phyloP scores from a whole-genome alignment of 495 filamentous ascomycete genomes.

The Neurospora sp. region DNA sequence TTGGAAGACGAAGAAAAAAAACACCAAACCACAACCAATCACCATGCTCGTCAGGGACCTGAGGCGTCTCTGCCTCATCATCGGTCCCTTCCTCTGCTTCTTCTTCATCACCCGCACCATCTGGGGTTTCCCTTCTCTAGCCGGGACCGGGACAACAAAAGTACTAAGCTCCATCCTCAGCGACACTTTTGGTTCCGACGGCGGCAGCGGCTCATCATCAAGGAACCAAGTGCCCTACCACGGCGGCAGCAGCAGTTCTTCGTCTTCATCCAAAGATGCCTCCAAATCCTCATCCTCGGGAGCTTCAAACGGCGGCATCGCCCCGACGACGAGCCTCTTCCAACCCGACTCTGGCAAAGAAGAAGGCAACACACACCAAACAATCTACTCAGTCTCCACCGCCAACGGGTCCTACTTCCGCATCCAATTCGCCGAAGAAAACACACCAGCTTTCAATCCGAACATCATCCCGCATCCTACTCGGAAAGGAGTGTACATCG shows the following conservation, averaged over 20 bases:
- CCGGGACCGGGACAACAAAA: background rate
- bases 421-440: constrained; percentile 26
- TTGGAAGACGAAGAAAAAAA: background rate
- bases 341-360: background rate
- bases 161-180: constrained; percentile 2
- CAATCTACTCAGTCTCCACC: constrained; percentile 35
- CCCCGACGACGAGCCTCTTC: background rate
- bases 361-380: constrained; percentile 13
- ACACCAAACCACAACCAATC: background rate
- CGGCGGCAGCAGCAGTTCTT: background rate
- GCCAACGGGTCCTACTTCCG: constrained; percentile 29
- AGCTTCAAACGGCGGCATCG: background rate
- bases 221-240: background rate
- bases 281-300: background rate
- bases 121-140: constrained; percentile 6
- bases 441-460: constrained; percentile 32
- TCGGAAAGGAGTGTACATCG: constrained; percentile 30
- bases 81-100: constrained; percentile 13
- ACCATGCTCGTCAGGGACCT: constrained; percentile 25
- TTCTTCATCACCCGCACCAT: constrained; percentile 15
- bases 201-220: background rate
- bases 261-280: background rate
- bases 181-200: background rate
- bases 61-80: constrained; percentile 19
- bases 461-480: constrained; percentile 44